phyloP scores from a whole-genome alignment of 176 grass and related monocot genomes.

The Rhipidocladum racemiflorum region DNA sequence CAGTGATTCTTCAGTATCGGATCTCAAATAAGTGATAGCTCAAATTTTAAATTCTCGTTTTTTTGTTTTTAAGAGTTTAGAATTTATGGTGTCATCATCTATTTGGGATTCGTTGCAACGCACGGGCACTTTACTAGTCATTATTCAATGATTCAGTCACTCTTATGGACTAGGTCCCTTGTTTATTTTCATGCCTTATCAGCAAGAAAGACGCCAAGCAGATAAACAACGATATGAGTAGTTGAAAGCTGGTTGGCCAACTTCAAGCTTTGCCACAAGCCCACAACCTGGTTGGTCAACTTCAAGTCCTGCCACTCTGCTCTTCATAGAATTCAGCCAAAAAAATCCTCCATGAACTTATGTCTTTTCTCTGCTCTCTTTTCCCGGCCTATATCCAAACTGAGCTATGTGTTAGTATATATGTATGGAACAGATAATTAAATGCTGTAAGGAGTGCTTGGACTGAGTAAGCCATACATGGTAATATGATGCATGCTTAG shows the following conservation, averaged over 20 bases:
- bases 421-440: neutral
- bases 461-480: neutral
- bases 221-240: neutral
- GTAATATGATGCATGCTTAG: neutral
- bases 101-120: too few species aligned
- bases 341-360: constrained; percentile 77
- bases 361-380: constrained; percentile 86
- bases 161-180: neutral
- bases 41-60: too few species aligned
- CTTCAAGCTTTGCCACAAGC: constrained; percentile 44
- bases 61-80: too few species aligned
- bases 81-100: too few species aligned
- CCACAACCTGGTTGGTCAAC: constrained; percentile 35
- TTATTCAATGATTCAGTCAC: neutral
- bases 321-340: constrained; percentile 86
- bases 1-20: too few species aligned
- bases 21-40: too few species aligned
- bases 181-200: constrained; percentile 1
- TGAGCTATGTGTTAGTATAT: neutral
- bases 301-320: constrained; percentile 77
- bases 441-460: neutral
- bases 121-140: too few species aligned
- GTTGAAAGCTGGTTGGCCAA: constrained; percentile 40
- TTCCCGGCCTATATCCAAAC: constrained; percentile 58
- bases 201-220: neutral